Base-by-base conservation (phyloP, 139 green algal genomes). In the Astrephomene gubernaculifera region DNA sequence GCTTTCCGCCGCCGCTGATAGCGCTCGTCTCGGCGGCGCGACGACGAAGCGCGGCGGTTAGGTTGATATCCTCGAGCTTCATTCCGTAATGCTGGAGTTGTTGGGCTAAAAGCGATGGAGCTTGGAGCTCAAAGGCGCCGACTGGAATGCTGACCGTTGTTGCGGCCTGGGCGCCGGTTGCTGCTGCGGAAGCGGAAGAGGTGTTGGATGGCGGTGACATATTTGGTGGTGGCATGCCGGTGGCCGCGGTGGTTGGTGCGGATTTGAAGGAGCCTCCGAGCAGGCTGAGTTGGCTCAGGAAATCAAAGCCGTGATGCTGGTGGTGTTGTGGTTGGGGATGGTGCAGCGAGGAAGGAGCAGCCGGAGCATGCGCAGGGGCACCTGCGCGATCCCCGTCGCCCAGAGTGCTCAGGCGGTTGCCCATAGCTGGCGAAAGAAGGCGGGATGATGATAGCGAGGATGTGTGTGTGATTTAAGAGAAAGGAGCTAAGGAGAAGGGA, bases 71-170 rank as follows among this genome's bases (percentile, higher is more conserved):
- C 10, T 81, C 52, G 0, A 24, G 33, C 0, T n/a, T 2, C 25
- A 71, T 9, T 24, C 74, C 54, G 74, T 82, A 82, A 2, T 36
- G 33, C 52, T 69, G 24, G 35, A 81, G 53, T 54, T 54, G 35
- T 12, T 45, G 31, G 2, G 54, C 14, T 29, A 82, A 35, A 10
- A 25, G 29, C 8, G 6, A 21, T 27, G 74, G 74, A 25, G 74
- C 36, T 29, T 54, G 54, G 12, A 82, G 74, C 74, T 82, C 74
- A 39, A 71, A 82, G 4, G 68, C n/a, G n/a, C n/a, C n/a, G n/a
- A 33, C 4, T 54, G 33, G 33, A 44, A 12, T 9, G 33, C 14
- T n/a, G 45, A 9, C 45, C 1, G 71, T 45, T 0, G 71, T 31
- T 2, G 71, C 45, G 5, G 71, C 33, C 0, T 8, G 9, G 6